phyloP scores from a whole-genome alignment of 352 stramenopile genomes.

The Globisporangium irregulare region DNA sequence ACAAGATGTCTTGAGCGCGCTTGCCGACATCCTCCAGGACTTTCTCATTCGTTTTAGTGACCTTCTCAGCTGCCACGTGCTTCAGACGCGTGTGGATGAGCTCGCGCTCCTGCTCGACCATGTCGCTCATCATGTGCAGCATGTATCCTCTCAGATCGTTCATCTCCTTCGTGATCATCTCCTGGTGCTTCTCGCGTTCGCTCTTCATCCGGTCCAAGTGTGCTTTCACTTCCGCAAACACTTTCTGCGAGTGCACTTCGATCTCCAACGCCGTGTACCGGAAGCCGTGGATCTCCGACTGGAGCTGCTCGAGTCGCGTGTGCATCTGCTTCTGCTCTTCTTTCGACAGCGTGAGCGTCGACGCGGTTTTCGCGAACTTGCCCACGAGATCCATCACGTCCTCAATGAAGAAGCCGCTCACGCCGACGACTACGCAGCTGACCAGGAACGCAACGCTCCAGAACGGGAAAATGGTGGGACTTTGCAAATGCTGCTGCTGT shows the following conservation, averaged over 20 bases:
- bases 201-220: slow-evolving; percentile 46
- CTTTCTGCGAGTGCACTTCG: slow-evolving; percentile 47
- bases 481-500: background rate
- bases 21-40: background rate
- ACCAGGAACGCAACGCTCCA: slow-evolving; percentile 45
- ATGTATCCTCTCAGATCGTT: slow-evolving; percentile 51
- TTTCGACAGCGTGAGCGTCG: slow-evolving; percentile 27
- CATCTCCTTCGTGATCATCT: slow-evolving; percentile 69
- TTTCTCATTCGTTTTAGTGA: slow-evolving; percentile 11
- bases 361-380: slow-evolving; percentile 28
- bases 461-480: slow-evolving; percentile 23
- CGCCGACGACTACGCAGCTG: slow-evolving; percentile 37
- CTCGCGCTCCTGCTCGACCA: slow-evolving; percentile 53
- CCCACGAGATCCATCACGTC: slow-evolving; percentile 36
- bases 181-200: slow-evolving; percentile 53
- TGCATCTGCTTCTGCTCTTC: slow-evolving; percentile 45
- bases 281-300: slow-evolving; percentile 51
- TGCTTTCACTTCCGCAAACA: slow-evolving; percentile 44
- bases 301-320: slow-evolving; percentile 40
- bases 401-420: slow-evolving; percentile 54
- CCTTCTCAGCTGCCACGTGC: slow-evolving; percentile 24
- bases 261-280: slow-evolving; percentile 45
- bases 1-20: background rate
- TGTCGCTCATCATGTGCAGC: slow-evolving; percentile 42
- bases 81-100: slow-evolving; percentile 42